Conservation (phyloP, 1,139 yeast genomes). For the Suhomyces maxii region DNA sequence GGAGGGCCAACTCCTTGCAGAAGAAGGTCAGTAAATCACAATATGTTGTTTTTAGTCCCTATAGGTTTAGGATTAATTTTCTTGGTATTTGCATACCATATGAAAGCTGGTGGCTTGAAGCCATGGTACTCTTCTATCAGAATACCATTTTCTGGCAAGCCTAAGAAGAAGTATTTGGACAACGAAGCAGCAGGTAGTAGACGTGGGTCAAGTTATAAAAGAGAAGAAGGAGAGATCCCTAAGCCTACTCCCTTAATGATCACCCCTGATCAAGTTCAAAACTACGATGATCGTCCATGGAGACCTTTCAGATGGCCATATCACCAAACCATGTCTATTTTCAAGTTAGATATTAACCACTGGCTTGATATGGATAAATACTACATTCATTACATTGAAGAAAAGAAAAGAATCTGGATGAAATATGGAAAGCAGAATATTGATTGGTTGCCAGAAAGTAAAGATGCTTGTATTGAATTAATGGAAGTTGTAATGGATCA, state of each 20-base stretch:
- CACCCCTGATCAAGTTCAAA: slow-evolving; percentile 65
- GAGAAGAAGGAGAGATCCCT: slow-evolving; percentile 26
- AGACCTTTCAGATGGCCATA: slow-evolving; percentile 80
- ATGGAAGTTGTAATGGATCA: slow-evolving; percentile 64
- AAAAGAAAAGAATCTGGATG: slow-evolving; percentile 57
- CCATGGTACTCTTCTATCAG: background rate
- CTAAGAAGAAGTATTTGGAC: slow-evolving; percentile 1
- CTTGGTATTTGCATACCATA: background rate
- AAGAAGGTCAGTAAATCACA: background rate
- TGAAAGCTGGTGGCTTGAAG: background rate
- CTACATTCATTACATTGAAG: slow-evolving; percentile 64
- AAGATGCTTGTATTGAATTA: slow-evolving; percentile 61
- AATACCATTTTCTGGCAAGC: too few relatives aligned
- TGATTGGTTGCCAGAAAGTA: slow-evolving; percentile 69
- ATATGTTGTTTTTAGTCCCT: background rate
- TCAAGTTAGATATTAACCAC: slow-evolving; percentile 66
- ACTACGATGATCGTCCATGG: slow-evolving; percentile 77
- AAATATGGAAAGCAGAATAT: slow-evolving; percentile 61
- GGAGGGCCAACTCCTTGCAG: too few relatives aligned
- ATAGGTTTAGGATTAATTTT: background rate
- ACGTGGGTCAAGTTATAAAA: slow-evolving; percentile 13
- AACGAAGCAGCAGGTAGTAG: slow-evolving; percentile 13
- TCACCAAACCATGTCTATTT: slow-evolving; percentile 77
- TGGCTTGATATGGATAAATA: slow-evolving; percentile 83
- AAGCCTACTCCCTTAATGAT: slow-evolving; percentile 61